Conservation (phyloP, 495 filamentous ascomycete genomes). For the Penicillium salamii region DNA sequence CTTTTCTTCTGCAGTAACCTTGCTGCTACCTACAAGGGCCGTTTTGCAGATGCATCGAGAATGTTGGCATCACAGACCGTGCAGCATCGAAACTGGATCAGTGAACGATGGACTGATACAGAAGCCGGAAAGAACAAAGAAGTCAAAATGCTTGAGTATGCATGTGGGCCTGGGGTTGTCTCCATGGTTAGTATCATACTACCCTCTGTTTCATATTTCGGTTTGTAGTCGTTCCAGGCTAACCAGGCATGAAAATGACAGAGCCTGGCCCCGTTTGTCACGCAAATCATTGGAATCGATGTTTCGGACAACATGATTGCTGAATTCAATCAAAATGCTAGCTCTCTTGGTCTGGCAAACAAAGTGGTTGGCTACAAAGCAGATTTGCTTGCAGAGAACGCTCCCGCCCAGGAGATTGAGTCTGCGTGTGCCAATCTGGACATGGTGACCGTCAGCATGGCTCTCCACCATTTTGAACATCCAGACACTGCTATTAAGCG, state of each 20-base stretch:
- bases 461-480: constrained; percentile 71
- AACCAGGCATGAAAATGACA: constrained; percentile 10
- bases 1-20: constrained; percentile 36
- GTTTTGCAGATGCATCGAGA: constrained; percentile 37
- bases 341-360: constrained; percentile 38
- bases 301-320: constrained; percentile 65
- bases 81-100: constrained; percentile 58
- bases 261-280: constrained; percentile 60
- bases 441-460: constrained; percentile 60
- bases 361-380: constrained; percentile 58
- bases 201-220: no score
- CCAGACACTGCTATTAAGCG: constrained; percentile 52
- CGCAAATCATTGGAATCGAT: constrained; percentile 61
- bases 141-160: constrained; percentile 68
- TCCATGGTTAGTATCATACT: no score
- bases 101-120: constrained; percentile 52
- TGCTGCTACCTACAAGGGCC: constrained; percentile 41
- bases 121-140: constrained; percentile 37
- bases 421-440: constrained; percentile 60
- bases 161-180: constrained; percentile 67
- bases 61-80: constrained; percentile 37
- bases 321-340: constrained; percentile 50
- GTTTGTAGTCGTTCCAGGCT: background rate
- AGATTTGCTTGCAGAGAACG: constrained; percentile 48
- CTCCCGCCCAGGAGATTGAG: background rate